Percentiles rank a stretch among this genome's conserved stretches.
Evolutionary conservation across 2,329 filamentous ascomycete genomes (phyloP).

Genomic region (Tolypocladium ovalisporum): DNA sequence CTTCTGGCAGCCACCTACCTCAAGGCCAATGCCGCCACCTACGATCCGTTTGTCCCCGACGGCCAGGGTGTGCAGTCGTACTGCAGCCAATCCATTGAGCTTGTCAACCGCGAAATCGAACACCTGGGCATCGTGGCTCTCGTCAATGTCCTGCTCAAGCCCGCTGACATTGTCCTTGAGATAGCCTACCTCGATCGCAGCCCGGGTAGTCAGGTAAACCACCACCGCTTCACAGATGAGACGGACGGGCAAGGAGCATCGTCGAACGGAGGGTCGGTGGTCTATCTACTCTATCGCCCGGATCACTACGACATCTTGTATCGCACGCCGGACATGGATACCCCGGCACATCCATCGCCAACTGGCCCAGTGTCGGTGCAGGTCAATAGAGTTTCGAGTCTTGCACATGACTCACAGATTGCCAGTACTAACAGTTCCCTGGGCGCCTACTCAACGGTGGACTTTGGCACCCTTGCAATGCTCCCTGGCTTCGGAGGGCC

Average conservation of each 20-base stretch:
- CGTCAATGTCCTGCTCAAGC: constrained; percentile 68
- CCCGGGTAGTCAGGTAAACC: constrained; percentile 64
- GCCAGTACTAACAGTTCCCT: constrained; percentile 26
- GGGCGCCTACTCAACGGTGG: constrained; percentile 28
- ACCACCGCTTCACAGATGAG: constrained; percentile 51
- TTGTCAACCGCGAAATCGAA: constrained; percentile 75
- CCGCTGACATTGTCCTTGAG: constrained; percentile 68
- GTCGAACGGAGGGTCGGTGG: constrained; percentile 33
- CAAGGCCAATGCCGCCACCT: constrained; percentile 59
- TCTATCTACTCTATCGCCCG: constrained; percentile 53
- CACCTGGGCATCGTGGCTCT: constrained; percentile 74
- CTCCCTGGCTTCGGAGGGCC: constrained; percentile 31
- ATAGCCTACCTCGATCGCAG: constrained; percentile 88
- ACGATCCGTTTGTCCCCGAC: constrained; percentile 59
- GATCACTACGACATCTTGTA: constrained; percentile 96
- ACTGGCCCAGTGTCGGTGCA: constrained; percentile 24
- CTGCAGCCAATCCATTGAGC: constrained; percentile 60
- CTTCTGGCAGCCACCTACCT: constrained; percentile 78
- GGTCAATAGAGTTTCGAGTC: constrained; percentile 39
- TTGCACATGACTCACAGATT: constrained; percentile 34
- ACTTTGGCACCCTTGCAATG: constrained; percentile 32
- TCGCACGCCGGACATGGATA: constrained; percentile 31
- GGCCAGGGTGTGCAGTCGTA: constrained; percentile 53
- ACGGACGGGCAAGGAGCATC: constrained; percentile 32
- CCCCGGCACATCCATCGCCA: constrained; percentile 5